Conservation (phyloP, 345 rosid genomes). For the Arabis hirsuta region DNA sequence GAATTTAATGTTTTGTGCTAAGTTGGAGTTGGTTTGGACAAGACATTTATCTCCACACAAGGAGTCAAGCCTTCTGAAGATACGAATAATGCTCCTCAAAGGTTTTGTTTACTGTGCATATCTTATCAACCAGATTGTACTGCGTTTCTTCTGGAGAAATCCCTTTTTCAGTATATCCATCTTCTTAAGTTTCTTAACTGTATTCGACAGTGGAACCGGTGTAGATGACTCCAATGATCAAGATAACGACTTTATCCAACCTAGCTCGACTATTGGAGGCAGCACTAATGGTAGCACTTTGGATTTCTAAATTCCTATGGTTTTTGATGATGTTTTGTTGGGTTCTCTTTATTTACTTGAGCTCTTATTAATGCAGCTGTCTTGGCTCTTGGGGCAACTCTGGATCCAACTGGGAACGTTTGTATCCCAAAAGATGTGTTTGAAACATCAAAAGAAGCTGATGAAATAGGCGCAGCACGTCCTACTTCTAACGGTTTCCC, state of each 20-base stretch:
- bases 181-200: slow-evolving; percentile 8
- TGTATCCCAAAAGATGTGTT: slow-evolving; percentile 44
- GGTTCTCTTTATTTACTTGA: slow-evolving; percentile 17
- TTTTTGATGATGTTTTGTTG: slow-evolving; percentile 28
- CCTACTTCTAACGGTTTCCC: slow-evolving; percentile 56
- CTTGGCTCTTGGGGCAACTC: slow-evolving; percentile 45
- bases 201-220: slow-evolving; percentile 35
- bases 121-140: slow-evolving; percentile 18
- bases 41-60: slow-evolving; percentile 24
- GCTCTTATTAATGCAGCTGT: slow-evolving; percentile 37
- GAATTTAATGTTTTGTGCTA: slow-evolving; percentile 14
- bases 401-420: slow-evolving; percentile 44
- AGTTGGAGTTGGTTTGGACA: slow-evolving; percentile 40
- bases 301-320: slow-evolving; percentile 6
- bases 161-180: slow-evolving; percentile 1
- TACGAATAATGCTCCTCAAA: slow-evolving; percentile 32
- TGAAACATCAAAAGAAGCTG: slow-evolving; percentile 51
- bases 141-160: slow-evolving; percentile 1
- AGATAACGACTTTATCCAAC: slow-evolving; percentile 26
- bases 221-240: slow-evolving; percentile 27
- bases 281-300: slow-evolving; percentile 42
- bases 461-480: slow-evolving; percentile 36
- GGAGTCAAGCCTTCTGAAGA: slow-evolving; percentile 38
- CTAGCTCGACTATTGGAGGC: slow-evolving; percentile 26
- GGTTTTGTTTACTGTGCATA: slow-evolving; percentile 32